Conservation (phyloP, 108 stramenopile genomes). For the Cylindrotheca closterium region DNA sequence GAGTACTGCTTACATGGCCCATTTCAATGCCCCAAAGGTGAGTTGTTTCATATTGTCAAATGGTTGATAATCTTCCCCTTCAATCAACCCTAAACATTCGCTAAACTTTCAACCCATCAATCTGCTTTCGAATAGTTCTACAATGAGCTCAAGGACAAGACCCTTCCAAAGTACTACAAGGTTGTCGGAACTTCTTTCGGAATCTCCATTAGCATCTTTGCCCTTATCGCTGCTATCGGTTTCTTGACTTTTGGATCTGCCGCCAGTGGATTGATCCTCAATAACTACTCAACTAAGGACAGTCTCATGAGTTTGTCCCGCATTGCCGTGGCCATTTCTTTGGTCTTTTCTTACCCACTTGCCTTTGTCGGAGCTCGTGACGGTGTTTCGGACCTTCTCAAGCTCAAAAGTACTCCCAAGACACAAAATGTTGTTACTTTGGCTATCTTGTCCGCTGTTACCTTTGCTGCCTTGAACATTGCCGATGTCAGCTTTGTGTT, state of each 20-base stretch:
- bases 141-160: constrained; percentile 91
- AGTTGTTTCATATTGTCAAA: constrained; percentile 35
- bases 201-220: constrained; percentile 68
- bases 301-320: constrained; percentile 82
- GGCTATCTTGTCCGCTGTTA: constrained; percentile 62
- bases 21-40: constrained; percentile 94
- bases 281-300: constrained; percentile 93
- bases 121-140: constrained; percentile 56
- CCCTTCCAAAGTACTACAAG: constrained; percentile 78
- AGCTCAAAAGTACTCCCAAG: constrained; percentile 38
- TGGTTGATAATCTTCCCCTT: background rate
- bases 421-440: constrained; percentile 68
- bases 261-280: constrained; percentile 88
- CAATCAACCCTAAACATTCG: background rate
- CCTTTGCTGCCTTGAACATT: constrained; percentile 61
- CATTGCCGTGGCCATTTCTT: constrained; percentile 84
- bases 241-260: constrained; percentile 92
- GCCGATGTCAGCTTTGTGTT: constrained; percentile 84
- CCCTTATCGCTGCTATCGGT: constrained; percentile 76
- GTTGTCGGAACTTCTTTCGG: constrained; percentile 83
- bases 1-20: constrained; percentile 92
- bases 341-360: constrained; percentile 65
- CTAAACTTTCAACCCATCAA: background rate
- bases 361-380: constrained; percentile 80
- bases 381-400: constrained; percentile 73